Evolutionary conservation across 1,139 yeast genomes (phyloP).

Genomic region (Yamadazyma membranifaciens): DNA sequence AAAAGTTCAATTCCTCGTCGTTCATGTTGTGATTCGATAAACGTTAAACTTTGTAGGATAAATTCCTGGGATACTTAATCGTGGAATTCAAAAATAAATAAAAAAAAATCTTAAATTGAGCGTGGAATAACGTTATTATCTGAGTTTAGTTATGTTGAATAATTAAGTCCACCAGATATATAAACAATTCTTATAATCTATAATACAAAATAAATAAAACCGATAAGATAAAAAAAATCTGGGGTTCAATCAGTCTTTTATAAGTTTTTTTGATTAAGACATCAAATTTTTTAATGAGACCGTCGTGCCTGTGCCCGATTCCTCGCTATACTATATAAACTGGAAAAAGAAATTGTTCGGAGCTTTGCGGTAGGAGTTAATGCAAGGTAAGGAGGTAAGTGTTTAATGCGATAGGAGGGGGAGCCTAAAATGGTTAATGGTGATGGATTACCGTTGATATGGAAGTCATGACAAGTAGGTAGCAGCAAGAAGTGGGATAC

Average conservation of each 20-base stretch:
- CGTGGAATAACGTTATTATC: background rate
- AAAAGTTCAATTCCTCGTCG: constrained; percentile 14
- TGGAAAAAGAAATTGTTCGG: background rate
- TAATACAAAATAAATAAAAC: background rate
- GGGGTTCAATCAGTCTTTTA: too few relatives aligned
- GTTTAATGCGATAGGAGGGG: background rate
- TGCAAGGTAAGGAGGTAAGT: background rate
- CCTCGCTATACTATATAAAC: too few relatives aligned
- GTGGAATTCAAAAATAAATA: background rate
- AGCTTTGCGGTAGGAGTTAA: background rate
- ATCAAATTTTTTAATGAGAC: too few relatives aligned
- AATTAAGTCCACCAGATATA: background rate
- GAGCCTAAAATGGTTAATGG: background rate
- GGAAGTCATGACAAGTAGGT: too few relatives aligned
- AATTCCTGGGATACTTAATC: background rate
- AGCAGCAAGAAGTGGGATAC: too few relatives aligned
- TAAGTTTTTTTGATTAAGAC: too few relatives aligned
- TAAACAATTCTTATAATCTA: background rate
- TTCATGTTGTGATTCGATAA: constrained; percentile 3
- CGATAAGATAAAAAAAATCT: background rate
- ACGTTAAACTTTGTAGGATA: background rate
- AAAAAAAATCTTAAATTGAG: background rate
- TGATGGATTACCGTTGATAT: too few relatives aligned
- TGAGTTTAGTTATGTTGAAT: background rate
- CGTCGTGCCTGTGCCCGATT: too few relatives aligned